Evolutionary conservation across 306 rosid genomes (phyloP).

Genomic region (Citrullus colocynthis): DNA sequence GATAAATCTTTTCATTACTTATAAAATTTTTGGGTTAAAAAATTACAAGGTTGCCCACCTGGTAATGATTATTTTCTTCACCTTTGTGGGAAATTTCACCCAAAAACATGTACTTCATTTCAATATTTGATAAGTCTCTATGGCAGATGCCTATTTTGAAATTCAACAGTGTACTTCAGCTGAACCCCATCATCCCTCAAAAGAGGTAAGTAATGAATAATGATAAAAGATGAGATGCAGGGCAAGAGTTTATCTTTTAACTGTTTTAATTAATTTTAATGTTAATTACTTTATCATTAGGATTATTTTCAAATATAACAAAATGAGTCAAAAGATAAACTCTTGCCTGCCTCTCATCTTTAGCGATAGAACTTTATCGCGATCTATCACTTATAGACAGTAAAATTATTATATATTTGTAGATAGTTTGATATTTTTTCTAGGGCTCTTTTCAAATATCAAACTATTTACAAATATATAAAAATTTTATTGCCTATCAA

Average conservation of each 20-base stretch:
- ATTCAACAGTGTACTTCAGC: neutral
- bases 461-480: too few relatives aligned
- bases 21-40: neutral
- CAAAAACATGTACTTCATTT: neutral
- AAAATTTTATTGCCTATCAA: too few relatives aligned
- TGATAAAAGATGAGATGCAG: neutral
- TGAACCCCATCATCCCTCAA: neutral
- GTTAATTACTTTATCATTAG: neutral
- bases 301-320: too few relatives aligned
- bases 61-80: neutral
- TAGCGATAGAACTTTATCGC: too few relatives aligned
- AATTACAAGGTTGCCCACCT: neutral
- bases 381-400: too few relatives aligned
- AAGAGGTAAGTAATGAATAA: neutral
- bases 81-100: neutral
- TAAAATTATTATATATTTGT: too few relatives aligned
- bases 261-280: neutral
- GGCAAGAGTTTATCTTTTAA: neutral
- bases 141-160: neutral
- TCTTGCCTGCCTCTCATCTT: too few relatives aligned
- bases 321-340: too few relatives aligned
- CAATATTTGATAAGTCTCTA: neutral
- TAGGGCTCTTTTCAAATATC: too few relatives aligned
- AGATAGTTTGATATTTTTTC: too few relatives aligned
- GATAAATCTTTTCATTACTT: too few relatives aligned